Evolutionary conservation across 805 yeast species (phyloP).

Genomic region (Pichia scutulata): DNA sequence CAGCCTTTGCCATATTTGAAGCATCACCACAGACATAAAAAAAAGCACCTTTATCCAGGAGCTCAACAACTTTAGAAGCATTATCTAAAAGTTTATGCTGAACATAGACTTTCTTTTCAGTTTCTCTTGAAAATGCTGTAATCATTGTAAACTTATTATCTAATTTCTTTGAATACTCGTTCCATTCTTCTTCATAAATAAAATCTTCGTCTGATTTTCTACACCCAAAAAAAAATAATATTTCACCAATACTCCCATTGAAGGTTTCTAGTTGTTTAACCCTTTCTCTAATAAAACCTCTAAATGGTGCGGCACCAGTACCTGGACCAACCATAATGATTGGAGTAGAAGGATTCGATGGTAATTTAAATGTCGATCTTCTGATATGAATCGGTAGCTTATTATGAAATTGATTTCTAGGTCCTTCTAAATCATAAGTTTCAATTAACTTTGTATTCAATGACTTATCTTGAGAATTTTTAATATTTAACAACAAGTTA

Average conservation of each 20-base stretch:
- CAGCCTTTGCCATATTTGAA: slow-evolving; percentile 90
- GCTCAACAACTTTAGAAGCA: slow-evolving; percentile 44
- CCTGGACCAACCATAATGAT: slow-evolving; percentile 96
- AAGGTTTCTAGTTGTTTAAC: slow-evolving; percentile 43
- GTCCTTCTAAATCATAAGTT: slow-evolving; percentile 74
- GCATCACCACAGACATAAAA: slow-evolving; percentile 98
- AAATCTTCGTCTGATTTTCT: slow-evolving; percentile 74
- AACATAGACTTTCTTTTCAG: slow-evolving; percentile 63
- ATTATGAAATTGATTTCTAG: slow-evolving; percentile 46
- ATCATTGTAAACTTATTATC: slow-evolving; percentile 60
- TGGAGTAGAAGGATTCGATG: slow-evolving; percentile 76
- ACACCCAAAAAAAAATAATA: slow-evolving; percentile 80
- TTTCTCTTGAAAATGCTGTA: slow-evolving; percentile 84
- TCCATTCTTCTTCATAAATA: slow-evolving; percentile 87
- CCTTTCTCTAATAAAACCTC: slow-evolving; percentile 90
- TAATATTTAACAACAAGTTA: slow-evolving; percentile 71
- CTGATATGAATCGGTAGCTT: slow-evolving; percentile 88
- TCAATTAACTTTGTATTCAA: slow-evolving; percentile 35
- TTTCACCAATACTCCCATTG: slow-evolving; percentile 56
- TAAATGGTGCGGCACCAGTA: slow-evolving; percentile 97
- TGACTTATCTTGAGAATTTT: slow-evolving; percentile 47
- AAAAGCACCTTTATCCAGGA: slow-evolving; percentile 65
- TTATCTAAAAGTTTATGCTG: slow-evolving; percentile 66
- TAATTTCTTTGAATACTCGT: slow-evolving; percentile 52
- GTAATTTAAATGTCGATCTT: slow-evolving; percentile 90